Percentiles rank a stretch among this genome's conserved stretches.
phyloP scores from a whole-genome alignment of 345 rosid genomes.

The Gossypium arboreum region DNA sequence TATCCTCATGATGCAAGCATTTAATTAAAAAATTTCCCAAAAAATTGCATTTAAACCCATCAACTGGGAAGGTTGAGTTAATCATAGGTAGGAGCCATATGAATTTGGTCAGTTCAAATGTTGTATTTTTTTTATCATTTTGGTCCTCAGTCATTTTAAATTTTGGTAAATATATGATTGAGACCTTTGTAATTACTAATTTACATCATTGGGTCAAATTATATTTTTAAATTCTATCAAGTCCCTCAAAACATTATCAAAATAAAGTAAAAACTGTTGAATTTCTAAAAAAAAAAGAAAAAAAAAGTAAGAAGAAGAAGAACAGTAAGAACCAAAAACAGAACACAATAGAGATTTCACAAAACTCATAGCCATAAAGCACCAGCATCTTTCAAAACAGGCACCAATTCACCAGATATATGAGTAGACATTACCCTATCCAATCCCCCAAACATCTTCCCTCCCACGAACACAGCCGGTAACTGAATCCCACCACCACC shows the following conservation, averaged over 20 bases:
- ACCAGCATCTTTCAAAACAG: constrained; percentile 70
- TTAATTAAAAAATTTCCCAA: background rate
- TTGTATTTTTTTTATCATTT: too few species aligned
- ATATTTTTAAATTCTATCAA: background rate
- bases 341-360: background rate
- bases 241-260: background rate
- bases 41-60: background rate
- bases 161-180: too few species aligned
- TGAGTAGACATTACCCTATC: constrained; percentile 81
- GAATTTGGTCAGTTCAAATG: too few species aligned
- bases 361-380: constrained; percentile 71
- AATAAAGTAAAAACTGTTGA: background rate
- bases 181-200: too few species aligned
- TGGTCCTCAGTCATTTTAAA: too few species aligned
- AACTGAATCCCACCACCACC: constrained; percentile 37
- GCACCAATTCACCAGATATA: constrained; percentile 79
- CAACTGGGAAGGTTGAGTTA: too few species aligned
- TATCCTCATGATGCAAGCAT: background rate
- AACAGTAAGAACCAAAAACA: background rate
- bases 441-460: constrained; percentile 76
- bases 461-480: constrained; percentile 79
- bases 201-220: too few species aligned
- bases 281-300: background rate
- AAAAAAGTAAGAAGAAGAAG: background rate
- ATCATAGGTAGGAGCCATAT: too few species aligned